Base-by-base conservation (phyloP, 306 rosid genomes). In the Medicago ruthenica region DNA sequence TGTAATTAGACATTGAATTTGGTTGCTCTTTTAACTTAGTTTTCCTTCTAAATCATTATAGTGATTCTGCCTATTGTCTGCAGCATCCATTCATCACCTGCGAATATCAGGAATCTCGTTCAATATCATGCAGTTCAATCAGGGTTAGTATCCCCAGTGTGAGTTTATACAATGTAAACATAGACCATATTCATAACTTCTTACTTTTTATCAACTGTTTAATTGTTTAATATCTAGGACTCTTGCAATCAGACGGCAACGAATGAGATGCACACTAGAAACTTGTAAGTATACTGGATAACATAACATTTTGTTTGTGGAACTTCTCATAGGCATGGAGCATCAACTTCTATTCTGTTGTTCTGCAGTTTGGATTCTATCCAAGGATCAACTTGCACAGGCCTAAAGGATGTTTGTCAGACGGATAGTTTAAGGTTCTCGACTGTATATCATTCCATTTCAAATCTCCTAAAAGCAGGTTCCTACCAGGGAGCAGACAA, bases 11-110 rank as follows among this genome's bases (percentile, higher is more conserved):
- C 20, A 48, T 11, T 22, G 47, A 41, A 24, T n/a, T 36, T 48
- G 51, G 62, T 58, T 71, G 66, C 69, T 9, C 64, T 45, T 81
- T 72, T 14, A 37, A 60, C 62, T 62, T 22, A 66, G 70, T 53
- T 60, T 75, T 69, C 34, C 51, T 70, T 70, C 51, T 7, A 67
- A 61, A 53, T 51, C 72, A 45, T 4, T 60, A 58, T 57, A 71
- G 41, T 66, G 50, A 54, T 70, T 78, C 63, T 77, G 42, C 62
- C 80, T 40, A 66, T 73, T 69, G 16, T 82, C 60, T 83, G 87
- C 93, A 94, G 96, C 97, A 94, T 81, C 93, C 96, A 61, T 94
- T 94, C 90, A 90, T 94, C 81, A 80, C 88, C 34, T 65, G 87
- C 14, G 85, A 88, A 74, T 77, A 71, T 62, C 89, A 37, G 73